A percentile compares a stretch with the other conserved stretches of the same genome.
phyloP scores from a whole-genome alignment of 2,329 filamentous ascomycete species.

The Pseudogymnoascus sp. region DNA sequence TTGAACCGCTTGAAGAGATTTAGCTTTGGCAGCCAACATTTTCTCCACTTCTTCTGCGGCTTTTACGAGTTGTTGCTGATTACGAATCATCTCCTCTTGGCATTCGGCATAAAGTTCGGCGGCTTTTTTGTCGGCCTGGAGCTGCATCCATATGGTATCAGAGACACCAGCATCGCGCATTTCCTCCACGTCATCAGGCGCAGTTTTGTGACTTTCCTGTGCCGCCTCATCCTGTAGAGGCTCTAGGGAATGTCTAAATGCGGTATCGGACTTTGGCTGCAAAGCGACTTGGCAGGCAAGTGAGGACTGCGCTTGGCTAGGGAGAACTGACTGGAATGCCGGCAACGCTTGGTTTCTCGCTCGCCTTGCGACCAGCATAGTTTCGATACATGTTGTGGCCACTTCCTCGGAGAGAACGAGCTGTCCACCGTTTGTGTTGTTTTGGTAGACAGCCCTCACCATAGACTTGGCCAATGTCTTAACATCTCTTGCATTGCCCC shows the following conservation, averaged over 20 bases:
- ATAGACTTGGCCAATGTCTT: constrained; percentile 41
- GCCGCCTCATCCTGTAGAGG: neutral
- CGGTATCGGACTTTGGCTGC: constrained; percentile 1
- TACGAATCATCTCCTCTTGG: constrained; percentile 25
- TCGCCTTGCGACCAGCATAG: constrained; percentile 20
- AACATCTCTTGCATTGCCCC: constrained; percentile 49
- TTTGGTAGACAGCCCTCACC: constrained; percentile 27
- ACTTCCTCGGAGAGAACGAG: constrained; percentile 17
- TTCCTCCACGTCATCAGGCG: constrained; percentile 6
- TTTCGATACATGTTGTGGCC: constrained; percentile 18
- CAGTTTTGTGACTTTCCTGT: constrained; percentile 12
- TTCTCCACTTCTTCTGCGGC: constrained; percentile 12
- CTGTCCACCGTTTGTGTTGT: constrained; percentile 15
- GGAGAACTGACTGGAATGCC: neutral
- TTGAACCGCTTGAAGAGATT: constrained; percentile 28
- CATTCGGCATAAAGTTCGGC: constrained; percentile 11
- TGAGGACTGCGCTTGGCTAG: constrained; percentile 10
- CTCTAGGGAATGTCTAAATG: constrained; percentile 12
- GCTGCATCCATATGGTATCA: constrained; percentile 54
- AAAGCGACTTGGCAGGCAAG: neutral
- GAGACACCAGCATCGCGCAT: constrained; percentile 50
- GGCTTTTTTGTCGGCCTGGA: constrained; percentile 33
- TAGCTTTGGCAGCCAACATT: constrained; percentile 26
- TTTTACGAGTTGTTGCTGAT: constrained; percentile 15
- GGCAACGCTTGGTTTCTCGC: constrained; percentile 13